Evolutionary conservation across 768 basidiomycete species (phyloP), one percentile per base, ranked within the genome.

Genomic region (Suillus sp.): DNA sequence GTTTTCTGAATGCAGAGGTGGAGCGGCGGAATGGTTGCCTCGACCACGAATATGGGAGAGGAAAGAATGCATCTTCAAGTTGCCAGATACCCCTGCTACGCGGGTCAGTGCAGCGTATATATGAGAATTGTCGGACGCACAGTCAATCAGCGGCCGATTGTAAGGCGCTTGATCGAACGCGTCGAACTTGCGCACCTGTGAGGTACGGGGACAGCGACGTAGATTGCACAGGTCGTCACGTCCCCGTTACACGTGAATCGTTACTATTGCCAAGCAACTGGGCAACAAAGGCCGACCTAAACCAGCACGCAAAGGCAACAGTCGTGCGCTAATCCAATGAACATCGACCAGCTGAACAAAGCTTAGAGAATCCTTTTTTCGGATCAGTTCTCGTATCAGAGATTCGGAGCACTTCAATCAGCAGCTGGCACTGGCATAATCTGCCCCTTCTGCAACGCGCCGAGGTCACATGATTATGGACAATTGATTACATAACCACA

Each of bases 21-120:
- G 64, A 59, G 62, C 47, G 43, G 70, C 58, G 34, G 67, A 57
- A 42, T 68, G 71, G 59, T 69, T 47, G 45, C 65, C 69, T 43
- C 67, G 63, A 42, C 64, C 69, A 18, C 76, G 76, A 35, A 81
- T 61, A 50, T 78, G 77, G 20, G 74, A 67, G 55, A 81, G 60
- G 35, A 78, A 64, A 14, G 71, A 69, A 37, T 69, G 70, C 70
- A 78, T 68, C 30, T 66, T 69, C n/a, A n/a, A n/a, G n/a, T n/a
- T 64, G 55, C 16, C 22, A 57, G 25, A 57, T 20, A 27, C 9
- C 37, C 22, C 55, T 57, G 37, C 55, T 38, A 57, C 18, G 25
- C 10, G 14, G 18, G 22, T 57, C 37, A 57, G 55, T 27, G 18
- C 37, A 2, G 16, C 16, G 4, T 25, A 20, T 38, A 38, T 18